phyloP scores from a whole-genome alignment of 1,139 yeast genomes.

The Saccharomycopsis crataegensis region DNA sequence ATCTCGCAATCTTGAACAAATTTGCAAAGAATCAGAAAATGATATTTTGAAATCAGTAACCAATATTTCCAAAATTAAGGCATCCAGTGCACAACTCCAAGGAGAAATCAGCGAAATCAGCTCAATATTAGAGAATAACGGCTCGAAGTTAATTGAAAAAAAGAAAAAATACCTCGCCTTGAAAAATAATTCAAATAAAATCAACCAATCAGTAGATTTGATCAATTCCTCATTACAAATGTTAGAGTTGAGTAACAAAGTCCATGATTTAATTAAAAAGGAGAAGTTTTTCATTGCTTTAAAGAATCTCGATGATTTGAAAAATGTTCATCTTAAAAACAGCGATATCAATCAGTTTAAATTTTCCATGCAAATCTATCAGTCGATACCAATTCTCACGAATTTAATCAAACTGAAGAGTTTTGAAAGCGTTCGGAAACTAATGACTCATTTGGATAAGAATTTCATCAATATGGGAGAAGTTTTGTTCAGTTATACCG shows the following conservation, averaged over 20 bases:
- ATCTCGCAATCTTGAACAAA: constrained; percentile 55
- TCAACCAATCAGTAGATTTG: constrained; percentile 54
- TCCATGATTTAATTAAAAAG: constrained; percentile 70
- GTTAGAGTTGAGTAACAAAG: constrained; percentile 77
- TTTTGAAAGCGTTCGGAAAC: constrained; percentile 60
- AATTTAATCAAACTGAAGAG: constrained; percentile 74
- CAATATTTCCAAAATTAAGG: constrained; percentile 49
- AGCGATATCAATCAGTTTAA: constrained; percentile 68
- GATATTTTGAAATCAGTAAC: constrained; percentile 48
- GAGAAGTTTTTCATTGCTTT: constrained; percentile 82
- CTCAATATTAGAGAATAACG: constrained; percentile 51
- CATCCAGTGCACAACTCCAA: constrained; percentile 47
- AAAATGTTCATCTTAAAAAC: constrained; percentile 54
- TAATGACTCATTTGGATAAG: constrained; percentile 60
- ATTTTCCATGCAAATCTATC: constrained; percentile 64
- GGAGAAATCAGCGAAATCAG: constrained; percentile 45
- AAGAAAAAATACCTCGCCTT: constrained; percentile 48
- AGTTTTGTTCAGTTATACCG: constrained; percentile 23
- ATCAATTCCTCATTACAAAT: constrained; percentile 71
- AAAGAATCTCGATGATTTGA: constrained; percentile 71
- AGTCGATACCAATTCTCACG: constrained; percentile 72
- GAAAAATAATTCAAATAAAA: constrained; percentile 52
- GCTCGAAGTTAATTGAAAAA: constrained; percentile 51
- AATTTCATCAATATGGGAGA: constrained; percentile 54
- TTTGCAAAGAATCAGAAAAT: constrained; percentile 57